Base-by-base conservation (phyloP, 1,139 yeast species). In the Lodderomyces jiufengensis region DNA sequence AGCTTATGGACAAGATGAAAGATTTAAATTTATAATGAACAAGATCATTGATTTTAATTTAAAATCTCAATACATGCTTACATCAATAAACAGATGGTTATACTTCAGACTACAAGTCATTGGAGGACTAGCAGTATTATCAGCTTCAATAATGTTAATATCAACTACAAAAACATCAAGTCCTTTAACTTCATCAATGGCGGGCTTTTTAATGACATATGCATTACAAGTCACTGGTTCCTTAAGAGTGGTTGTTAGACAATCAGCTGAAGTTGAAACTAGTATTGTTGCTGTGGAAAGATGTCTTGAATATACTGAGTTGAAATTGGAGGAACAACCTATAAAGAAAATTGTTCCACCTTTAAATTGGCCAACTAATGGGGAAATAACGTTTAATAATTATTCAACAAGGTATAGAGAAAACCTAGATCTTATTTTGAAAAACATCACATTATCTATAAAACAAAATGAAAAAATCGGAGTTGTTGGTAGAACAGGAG, bases 31-130 rank as follows among this genome's bases (percentile, higher is more conserved):
- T 38, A 63, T 77, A 37, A 79, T 79, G 49, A 73, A 70, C 41
- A 70, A 73, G 35, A 79, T 81, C 41, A 66, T 84, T 30, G 82
- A 83, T 45, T 76, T 75, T 50, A 78, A 83, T 55, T 60, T 81
- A 45, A 74, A 77, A 42, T 76, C 84, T 11, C 61, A 73, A 21
- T 79, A 73, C 52, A 62, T 78, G 57, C 63, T 72, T 32, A 60
- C 80, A 46, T 44, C 51, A 47, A 54, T 25, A 26, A 59, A 56
- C 31, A 53, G 68, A 38, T 63, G 70, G 70, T 49, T 63, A 24
- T 54, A 59, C 3, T 52, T 59, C 45, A 50, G 68, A 38, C 52
- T 63, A 33, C 63, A 59, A 33, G 43, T 49, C 8, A 56, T 62
- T 25, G 57, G 66, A 5, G 52, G 63, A 1, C 24, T 55, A 16